Evolutionary conservation across 2,329 filamentous ascomycete genomes (phyloP).

Genomic region (Phyllosticta capitalensis): DNA sequence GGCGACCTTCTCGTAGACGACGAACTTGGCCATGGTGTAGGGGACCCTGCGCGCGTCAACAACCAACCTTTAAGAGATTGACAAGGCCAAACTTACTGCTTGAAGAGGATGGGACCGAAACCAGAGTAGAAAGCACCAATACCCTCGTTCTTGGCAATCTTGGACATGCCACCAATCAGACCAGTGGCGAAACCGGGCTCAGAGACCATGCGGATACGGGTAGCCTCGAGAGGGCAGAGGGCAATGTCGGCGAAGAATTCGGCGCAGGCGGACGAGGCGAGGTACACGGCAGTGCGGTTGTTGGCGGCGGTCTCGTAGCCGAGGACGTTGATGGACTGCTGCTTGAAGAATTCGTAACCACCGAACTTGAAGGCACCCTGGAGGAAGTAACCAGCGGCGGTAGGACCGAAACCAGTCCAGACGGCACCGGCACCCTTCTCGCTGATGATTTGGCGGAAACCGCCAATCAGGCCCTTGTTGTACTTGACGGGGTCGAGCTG

Average conservation of each 20-base stretch:
- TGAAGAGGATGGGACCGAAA: conserved; percentile 54
- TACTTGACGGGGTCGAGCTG: conserved; percentile 53
- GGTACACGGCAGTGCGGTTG: conserved; percentile 75
- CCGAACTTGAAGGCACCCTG: conserved; percentile 57
- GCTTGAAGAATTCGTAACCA: conserved; percentile 95
- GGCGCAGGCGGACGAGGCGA: conserved; percentile 52
- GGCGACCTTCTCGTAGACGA: conserved; percentile 82
- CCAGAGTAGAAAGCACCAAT: conserved; percentile 81
- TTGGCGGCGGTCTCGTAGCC: conserved; percentile 59
- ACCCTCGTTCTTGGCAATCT: conserved; percentile 78
- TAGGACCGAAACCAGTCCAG: conserved; percentile 58
- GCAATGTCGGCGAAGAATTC: conserved; percentile 68
- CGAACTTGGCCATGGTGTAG: conserved; percentile 94
- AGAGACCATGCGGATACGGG: conserved; percentile 86
- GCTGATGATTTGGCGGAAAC: conserved; percentile 75
- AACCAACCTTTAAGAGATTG: not conserved
- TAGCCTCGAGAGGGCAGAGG: conserved; percentile 85
- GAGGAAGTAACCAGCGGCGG: conserved; percentile 38
- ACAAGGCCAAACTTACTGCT: conserved; percentile 23
- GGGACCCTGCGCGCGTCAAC: conserved; percentile 53
- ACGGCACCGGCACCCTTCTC: conserved; percentile 57
- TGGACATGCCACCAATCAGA: conserved; percentile 67
- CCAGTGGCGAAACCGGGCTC: conserved; percentile 77
- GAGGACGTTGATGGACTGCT: conserved; percentile 72
- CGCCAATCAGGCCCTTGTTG: conserved; percentile 65